phyloP scores from a whole-genome alignment of 169 alveolate genomes.

The Eimeria sp. region DNA sequence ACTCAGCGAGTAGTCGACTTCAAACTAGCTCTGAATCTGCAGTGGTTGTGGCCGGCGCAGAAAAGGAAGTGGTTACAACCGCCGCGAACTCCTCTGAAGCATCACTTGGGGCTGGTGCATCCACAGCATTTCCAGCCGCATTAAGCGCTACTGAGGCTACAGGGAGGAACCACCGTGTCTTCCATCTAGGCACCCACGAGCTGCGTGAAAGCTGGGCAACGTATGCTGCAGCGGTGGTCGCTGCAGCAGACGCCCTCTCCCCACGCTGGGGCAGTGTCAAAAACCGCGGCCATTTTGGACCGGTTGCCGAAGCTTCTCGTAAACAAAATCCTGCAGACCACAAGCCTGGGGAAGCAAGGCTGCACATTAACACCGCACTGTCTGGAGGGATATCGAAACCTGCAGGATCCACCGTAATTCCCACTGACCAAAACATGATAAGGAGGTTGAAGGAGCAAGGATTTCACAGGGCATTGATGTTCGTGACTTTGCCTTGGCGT shows the following conservation, averaged over 20 bases:
- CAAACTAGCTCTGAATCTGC: not conserved
- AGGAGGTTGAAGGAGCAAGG: slow-evolving; percentile 19
- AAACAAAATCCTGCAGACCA: not conserved
- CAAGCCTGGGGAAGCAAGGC: not conserved
- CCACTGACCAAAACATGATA: not conserved
- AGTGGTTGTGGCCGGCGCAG: not conserved
- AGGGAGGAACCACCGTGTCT: not conserved
- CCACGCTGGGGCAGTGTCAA: not conserved
- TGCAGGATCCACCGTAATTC: not conserved
- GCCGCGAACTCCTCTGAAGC: not conserved
- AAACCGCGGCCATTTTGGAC: not conserved
- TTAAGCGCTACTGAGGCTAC: not conserved
- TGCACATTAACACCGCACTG: not conserved
- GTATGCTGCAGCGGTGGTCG: slow-evolving; percentile 10
- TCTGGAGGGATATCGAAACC: not conserved
- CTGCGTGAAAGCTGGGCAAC: slow-evolving; percentile 25
- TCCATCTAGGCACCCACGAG: slow-evolving; percentile 39
- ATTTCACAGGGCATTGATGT: not conserved
- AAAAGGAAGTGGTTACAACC: not conserved
- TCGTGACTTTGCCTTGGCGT: slow-evolving; percentile 57
- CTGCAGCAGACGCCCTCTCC: slow-evolving; percentile 25
- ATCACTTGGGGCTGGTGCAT: not conserved
- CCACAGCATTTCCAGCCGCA: not conserved
- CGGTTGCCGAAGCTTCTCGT: not conserved
- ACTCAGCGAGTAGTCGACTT: not conserved